These are phyloP conservation scores for Colletotrichum godetiae DNA, from an alignment of 2,329 filamentous ascomycete species.

Conservation along the genomic window DNA sequence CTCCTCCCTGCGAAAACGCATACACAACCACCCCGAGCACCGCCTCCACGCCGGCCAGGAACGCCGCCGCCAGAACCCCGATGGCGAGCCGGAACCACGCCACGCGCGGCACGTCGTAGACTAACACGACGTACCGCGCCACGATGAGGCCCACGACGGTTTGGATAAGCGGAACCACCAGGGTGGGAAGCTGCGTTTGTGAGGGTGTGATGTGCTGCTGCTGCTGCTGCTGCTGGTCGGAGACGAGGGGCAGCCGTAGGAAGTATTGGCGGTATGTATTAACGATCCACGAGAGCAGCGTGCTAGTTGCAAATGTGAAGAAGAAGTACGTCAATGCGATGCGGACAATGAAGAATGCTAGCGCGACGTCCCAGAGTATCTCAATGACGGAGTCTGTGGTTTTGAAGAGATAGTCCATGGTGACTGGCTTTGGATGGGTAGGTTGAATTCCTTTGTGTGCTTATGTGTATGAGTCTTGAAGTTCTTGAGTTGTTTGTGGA, in stretches of 20 bases:
- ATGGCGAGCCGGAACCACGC: conserved; percentile 29
- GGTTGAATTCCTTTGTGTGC: neutral
- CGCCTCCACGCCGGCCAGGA: conserved; percentile 2
- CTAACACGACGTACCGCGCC: conserved; percentile 17
- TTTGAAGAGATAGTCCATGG: conserved; percentile 40
- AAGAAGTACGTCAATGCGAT: conserved; percentile 46
- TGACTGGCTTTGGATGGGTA: neutral
- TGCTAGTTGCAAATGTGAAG: conserved; percentile 41
- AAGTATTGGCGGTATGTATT: neutral
- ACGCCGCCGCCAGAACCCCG: conserved; percentile 15
- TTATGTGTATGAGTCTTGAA: neutral
- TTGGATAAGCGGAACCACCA: conserved; percentile 2
- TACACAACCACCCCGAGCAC: conserved; percentile 2
- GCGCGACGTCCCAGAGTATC: conserved; percentile 50
- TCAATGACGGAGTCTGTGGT: conserved; percentile 49
- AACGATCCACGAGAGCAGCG: conserved; percentile 31
- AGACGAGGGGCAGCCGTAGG: neutral
- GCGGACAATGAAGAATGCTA: conserved; percentile 48
- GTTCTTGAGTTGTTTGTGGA: neutral
- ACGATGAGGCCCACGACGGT: neutral
- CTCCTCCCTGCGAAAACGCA: neutral
- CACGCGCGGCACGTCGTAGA: conserved; percentile 29
- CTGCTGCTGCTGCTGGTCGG: neutral
- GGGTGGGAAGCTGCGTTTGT: neutral
- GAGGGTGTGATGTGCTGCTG: neutral